phyloP scores from a whole-genome alignment of 2,329 filamentous ascomycete species.

The Clonostachys byssicola region DNA sequence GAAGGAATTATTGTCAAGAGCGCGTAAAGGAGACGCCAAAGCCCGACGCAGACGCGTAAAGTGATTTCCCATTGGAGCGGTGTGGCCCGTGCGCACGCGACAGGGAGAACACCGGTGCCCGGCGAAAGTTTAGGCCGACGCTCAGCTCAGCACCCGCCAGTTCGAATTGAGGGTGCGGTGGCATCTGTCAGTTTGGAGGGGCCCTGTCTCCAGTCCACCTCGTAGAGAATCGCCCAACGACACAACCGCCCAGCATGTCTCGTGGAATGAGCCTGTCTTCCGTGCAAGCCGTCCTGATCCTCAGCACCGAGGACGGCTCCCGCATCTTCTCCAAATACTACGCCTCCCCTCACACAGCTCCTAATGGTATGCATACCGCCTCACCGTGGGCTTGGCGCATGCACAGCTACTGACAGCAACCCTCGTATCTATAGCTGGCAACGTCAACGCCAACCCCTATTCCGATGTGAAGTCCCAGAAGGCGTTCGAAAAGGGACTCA shows the following conservation, averaged over 20 bases:
- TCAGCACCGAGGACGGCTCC: conserved; percentile 81
- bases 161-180: conserved; percentile 1
- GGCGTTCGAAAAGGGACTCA: conserved; percentile 90
- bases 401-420: background rate
- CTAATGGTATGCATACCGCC: conserved; percentile 21
- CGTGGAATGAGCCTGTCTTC: conserved; percentile 73
- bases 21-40: conserved; percentile 10
- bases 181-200: conserved; percentile 17
- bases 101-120: background rate
- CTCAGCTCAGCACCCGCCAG: background rate
- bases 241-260: conserved; percentile 49
- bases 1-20: conserved; percentile 8
- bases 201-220: conserved; percentile 6
- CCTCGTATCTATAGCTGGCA: conserved; percentile 25
- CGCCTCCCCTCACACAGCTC: conserved; percentile 51
- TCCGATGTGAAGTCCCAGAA: conserved; percentile 90
- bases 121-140: conserved; percentile 22
- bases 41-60: conserved; percentile 28
- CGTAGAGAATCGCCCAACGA: background rate
- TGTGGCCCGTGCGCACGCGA: conserved; percentile 18
- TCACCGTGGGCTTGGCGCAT: no score
- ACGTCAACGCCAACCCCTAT: conserved; percentile 69
- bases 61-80: conserved; percentile 18
- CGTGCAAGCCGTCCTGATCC: conserved; percentile 73
- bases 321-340: conserved; percentile 96